A percentile compares a stretch with the other conserved stretches of the same genome.
Evolutionary conservation across 179 eudicot species (phyloP).

Genomic region (Gypsophila paniculata): DNA sequence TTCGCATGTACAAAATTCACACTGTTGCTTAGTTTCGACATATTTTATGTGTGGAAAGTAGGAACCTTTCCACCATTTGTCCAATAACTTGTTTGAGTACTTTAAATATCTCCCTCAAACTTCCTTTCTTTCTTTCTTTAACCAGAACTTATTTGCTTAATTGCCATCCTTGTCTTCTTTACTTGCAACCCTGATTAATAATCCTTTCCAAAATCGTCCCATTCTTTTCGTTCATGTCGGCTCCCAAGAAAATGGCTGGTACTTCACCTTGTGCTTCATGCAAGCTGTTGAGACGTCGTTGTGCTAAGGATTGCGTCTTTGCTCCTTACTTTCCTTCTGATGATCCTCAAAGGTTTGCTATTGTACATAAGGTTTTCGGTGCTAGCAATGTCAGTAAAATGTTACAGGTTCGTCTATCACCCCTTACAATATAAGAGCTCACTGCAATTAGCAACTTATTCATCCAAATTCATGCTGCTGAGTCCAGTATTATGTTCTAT

Average conservation of each 20-base stretch:
- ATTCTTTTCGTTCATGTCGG: background rate
- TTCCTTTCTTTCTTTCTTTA: slow-evolving; percentile 17
- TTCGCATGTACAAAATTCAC: slow-evolving; percentile 2
- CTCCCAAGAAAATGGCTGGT: slow-evolving; percentile 24
- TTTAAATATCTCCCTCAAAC: slow-evolving; percentile 25
- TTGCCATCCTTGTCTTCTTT: background rate
- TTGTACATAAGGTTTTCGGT: slow-evolving; percentile 48
- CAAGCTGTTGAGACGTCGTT: slow-evolving; percentile 42
- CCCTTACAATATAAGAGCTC: background rate
- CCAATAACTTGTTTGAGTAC: too few relatives aligned
- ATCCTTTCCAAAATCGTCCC: background rate
- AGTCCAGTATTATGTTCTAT: too few relatives aligned
- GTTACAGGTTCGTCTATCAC: slow-evolving; percentile 32
- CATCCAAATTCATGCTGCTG: background rate
- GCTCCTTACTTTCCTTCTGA: slow-evolving; percentile 50
- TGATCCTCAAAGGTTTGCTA: slow-evolving; percentile 42
- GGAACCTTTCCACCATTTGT: too few relatives aligned
- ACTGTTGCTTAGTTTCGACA: slow-evolving; percentile 16
- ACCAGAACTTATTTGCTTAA: background rate
- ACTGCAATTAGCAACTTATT: background rate
- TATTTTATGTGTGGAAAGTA: slow-evolving; percentile 24
- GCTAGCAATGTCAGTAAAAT: slow-evolving; percentile 51
- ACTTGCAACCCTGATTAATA: background rate
- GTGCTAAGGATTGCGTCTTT: slow-evolving; percentile 43
- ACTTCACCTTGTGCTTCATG: slow-evolving; percentile 48